Percentiles rank a stretch among this genome's conserved stretches.
Conservation (phyloP, 1,284 basidiomycete species). For the Ganoderma sinense region DNA sequence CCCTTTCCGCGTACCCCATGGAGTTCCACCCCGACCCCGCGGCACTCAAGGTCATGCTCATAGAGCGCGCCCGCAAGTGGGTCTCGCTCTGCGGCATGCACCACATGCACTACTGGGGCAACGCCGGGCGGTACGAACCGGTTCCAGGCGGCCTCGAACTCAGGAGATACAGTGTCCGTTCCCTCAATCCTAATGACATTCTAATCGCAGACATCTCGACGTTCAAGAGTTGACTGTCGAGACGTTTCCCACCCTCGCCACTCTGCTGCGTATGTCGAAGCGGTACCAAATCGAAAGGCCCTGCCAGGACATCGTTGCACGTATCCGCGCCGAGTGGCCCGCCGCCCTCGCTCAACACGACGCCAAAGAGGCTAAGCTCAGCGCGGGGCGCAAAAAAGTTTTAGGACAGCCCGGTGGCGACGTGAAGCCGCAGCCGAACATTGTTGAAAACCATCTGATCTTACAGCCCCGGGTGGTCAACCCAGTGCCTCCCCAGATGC, state of each 20-base stretch:
- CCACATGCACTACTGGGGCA: slow-evolving; percentile 60
- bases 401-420: not conserved
- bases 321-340: slow-evolving; percentile 42
- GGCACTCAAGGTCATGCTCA: slow-evolving; percentile 45
- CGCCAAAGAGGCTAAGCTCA: slow-evolving; percentile 25
- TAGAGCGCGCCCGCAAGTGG: slow-evolving; percentile 61
- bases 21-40: slow-evolving; percentile 51
- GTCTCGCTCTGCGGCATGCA: slow-evolving; percentile 54
- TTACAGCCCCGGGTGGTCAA: not conserved
- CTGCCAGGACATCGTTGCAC: slow-evolving; percentile 36
- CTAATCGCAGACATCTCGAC: slow-evolving; percentile 31
- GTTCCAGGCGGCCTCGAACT: slow-evolving; percentile 37
- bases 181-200: slow-evolving; percentile 11
- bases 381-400: not conserved
- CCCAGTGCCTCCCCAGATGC: not conserved
- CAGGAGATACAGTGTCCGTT: slow-evolving; percentile 50
- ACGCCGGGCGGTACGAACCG: slow-evolving; percentile 44
- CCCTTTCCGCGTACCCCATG: slow-evolving; percentile 58
- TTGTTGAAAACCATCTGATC: not conserved
- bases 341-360: slow-evolving; percentile 39
- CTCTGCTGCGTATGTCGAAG: slow-evolving; percentile 36
- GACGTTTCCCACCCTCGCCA: slow-evolving; percentile 34
- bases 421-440: not conserved
- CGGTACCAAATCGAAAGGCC: slow-evolving; percentile 39
- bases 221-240: slow-evolving; percentile 33